Percentiles rank a stretch among this genome's conserved stretches.
These are phyloP conservation scores for Fusarium ambrosium DNA, from an alignment of 2,329 filamentous ascomycete species.

Conservation along the genomic window DNA sequence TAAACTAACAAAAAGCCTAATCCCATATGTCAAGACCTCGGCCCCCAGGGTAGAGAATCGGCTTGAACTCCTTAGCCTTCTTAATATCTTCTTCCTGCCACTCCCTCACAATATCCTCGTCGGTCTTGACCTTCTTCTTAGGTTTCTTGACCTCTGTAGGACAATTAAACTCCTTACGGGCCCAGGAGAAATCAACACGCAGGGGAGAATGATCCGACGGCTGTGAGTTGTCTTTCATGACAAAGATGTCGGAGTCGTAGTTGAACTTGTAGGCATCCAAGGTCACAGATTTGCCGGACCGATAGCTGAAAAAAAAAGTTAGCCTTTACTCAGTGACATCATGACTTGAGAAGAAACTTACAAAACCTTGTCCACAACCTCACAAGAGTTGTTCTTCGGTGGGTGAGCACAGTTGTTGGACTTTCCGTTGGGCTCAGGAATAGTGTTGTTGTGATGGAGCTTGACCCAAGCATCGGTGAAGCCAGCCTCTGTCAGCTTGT, in stretches of 20 bases:
- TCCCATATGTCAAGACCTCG: too few species aligned
- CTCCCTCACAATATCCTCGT: too few species aligned
- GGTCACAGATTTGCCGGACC: not conserved
- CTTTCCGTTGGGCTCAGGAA: not conserved
- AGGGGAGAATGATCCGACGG: not conserved
- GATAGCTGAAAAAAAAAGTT: not conserved
- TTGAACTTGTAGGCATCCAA: not conserved
- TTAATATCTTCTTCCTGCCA: not conserved
- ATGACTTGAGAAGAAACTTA: not conserved
- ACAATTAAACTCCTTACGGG: not conserved
- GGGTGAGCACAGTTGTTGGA: not conserved
- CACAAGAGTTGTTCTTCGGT: not conserved
- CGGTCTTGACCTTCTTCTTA: too few species aligned
- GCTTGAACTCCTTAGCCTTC: not conserved
- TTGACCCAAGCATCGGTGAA: not conserved
- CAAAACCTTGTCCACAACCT: slow-evolving; percentile 1
- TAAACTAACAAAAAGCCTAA: not conserved
- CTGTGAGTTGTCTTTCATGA: not conserved
- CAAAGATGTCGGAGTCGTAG: not conserved
- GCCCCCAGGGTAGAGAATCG: not conserved
- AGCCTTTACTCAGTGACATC: not conserved
- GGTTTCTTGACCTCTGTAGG: not conserved
- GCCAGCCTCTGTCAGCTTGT: not conserved
- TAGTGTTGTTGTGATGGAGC: not conserved
- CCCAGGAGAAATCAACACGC: not conserved